These are phyloP conservation scores for Tolypocladium tundrense DNA, from an alignment of 2,329 filamentous ascomycete genomes.

Conservation along the genomic window DNA sequence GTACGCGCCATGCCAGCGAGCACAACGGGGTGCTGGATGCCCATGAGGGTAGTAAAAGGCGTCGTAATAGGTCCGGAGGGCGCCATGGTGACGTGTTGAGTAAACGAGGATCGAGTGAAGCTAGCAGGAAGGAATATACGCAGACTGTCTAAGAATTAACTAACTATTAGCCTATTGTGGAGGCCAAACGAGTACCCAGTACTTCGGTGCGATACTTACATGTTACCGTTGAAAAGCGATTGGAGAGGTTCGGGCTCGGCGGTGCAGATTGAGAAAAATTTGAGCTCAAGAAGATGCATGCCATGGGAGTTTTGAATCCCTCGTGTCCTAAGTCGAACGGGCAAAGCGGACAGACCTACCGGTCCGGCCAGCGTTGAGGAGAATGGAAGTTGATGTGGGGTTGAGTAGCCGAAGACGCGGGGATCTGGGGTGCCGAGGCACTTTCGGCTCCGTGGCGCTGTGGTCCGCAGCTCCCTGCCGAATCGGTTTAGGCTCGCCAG, in stretches of 20 bases:
- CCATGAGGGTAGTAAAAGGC: constrained; percentile 66
- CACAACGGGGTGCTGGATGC: constrained; percentile 79
- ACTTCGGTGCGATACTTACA: not conserved
- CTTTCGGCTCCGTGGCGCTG: not conserved
- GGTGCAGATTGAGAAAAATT: too few species aligned
- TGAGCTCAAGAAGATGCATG: not conserved
- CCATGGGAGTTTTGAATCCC: not conserved
- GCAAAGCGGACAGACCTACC: not conserved
- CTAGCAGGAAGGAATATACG: not conserved
- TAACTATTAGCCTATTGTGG: not conserved
- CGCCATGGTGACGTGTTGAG: constrained; percentile 22
- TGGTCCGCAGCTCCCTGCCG: too few species aligned
- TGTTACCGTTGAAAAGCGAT: not conserved
- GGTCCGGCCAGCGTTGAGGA: not conserved
- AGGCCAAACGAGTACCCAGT: not conserved
- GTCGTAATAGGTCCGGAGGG: constrained; percentile 53
- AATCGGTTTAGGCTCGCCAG: too few species aligned
- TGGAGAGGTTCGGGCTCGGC: not conserved
- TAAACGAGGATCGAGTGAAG: not conserved
- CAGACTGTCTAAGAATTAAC: not conserved
- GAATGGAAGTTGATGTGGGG: not conserved
- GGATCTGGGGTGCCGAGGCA: not conserved
- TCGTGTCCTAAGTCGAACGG: not conserved
- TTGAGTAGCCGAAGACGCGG: not conserved
- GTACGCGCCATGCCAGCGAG: constrained; percentile 91